These are phyloP conservation scores for Leucaena leucocephala DNA, from an alignment of 306 rosid genomes.

Conservation along the genomic window DNA sequence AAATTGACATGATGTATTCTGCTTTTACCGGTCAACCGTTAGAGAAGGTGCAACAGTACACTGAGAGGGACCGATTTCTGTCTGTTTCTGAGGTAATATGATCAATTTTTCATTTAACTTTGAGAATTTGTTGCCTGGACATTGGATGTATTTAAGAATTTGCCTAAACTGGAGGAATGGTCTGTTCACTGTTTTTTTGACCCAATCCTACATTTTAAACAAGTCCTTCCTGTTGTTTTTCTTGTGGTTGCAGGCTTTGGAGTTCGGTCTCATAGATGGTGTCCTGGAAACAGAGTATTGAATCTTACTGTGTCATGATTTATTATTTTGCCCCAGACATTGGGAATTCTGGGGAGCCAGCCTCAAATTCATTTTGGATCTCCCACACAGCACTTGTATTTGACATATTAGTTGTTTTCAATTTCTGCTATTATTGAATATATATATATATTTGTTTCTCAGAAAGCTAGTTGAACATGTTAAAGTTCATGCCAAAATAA, in stretches of 20 bases:
- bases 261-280: slow-evolving; percentile 88
- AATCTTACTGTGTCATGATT: slow-evolving; percentile 29
- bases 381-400: not conserved
- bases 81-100: slow-evolving; percentile 86
- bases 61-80: slow-evolving; percentile 89
- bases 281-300: slow-evolving; percentile 90
- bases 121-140: not conserved
- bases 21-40: slow-evolving; percentile 88
- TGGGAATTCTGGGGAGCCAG: not conserved
- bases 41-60: slow-evolving; percentile 87
- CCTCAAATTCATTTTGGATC: not conserved
- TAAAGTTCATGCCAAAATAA: slow-evolving; percentile 17
- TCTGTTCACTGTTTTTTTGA: not conserved
- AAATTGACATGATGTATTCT: slow-evolving; percentile 85
- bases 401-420: not conserved
- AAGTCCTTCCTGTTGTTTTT: not conserved
- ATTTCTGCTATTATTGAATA: not conserved
- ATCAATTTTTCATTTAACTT: slow-evolving; percentile 2
- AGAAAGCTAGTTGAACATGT: slow-evolving; percentile 11
- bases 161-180: not conserved
- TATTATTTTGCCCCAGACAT: not conserved
- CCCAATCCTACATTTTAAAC: not conserved
- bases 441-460: not conserved
- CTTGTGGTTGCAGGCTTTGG: slow-evolving; percentile 72
- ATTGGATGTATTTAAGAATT: not conserved